Base-by-base conservation (phyloP, 208 protist genomes). In the Zelonia costaricensis region DNA sequence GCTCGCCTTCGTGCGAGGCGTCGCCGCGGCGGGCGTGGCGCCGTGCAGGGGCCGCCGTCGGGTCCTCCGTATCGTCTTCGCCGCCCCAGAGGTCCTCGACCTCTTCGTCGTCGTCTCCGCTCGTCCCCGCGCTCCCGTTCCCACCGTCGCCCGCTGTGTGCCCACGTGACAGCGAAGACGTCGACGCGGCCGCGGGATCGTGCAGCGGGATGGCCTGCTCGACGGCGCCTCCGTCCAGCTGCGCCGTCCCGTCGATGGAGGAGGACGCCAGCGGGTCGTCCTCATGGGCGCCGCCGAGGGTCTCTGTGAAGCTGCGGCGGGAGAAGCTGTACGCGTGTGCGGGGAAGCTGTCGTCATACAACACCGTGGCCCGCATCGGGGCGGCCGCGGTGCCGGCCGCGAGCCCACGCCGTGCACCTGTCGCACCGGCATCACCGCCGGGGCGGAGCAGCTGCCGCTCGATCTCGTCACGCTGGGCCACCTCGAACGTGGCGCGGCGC, bases 401-500 rank as follows among this genome's bases (percentile, higher is more conserved):
- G 30, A 23, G 60, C n/a, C n/a, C n/a, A n/a, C 15, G 9, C 40
- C n/a, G 33, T n/a, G 42, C 33, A 16, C 30, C 45, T 12, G n/a
- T 39, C 55, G 51, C 18, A 23, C 48, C 33, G n/a, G 30, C 28
- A 7, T 22, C 52, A 4, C 25, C 22, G 16, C 45, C 23, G 13
- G 46, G 35, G 57, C 62, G 6, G 22, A 47, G 27, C 12, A 91
- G 44, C 16, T 76, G 74, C 12, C 75, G 72, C 39, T 81, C 74
- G n/a, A 90, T 45, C 40, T 74, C 60, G 49, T 83, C 78, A 15
- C 77, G 69, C 35, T 88, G 90, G 35, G 86, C 59, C 0, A 71
- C 39, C 55, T 96, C 86, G 76, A 88, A 92, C 27, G 80, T 60
- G 35, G 81, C 80, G 13, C 90, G 78, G 2, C 86, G 81, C 66